Evolutionary conservation across 2,329 filamentous ascomycete genomes (phyloP).

Genomic region (Aaosphaeria pasadenensis): DNA sequence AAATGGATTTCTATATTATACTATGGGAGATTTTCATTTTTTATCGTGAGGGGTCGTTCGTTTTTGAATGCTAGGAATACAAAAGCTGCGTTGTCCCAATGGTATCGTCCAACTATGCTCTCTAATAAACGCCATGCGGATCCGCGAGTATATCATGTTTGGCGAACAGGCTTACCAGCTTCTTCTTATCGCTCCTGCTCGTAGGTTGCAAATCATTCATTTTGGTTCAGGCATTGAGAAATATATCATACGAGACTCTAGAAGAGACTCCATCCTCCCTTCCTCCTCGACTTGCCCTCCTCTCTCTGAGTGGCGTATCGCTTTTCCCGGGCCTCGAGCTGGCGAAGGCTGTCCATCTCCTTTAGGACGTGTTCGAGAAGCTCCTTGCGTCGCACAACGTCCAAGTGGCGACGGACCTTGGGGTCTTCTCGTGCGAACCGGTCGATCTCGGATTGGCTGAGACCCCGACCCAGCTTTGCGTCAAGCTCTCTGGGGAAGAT

Average conservation of each 20-base stretch:
- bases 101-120: too few species aligned
- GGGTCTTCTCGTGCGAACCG: conserved; percentile 90
- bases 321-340: conserved; percentile 74
- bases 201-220: too few species aligned
- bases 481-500: conserved; percentile 94
- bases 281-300: conserved; percentile 20
- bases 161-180: too few species aligned
- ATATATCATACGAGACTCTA: conserved; percentile 4
- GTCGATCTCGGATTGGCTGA: conserved; percentile 78
- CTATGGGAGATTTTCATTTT: too few species aligned
- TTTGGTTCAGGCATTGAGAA: too few species aligned
- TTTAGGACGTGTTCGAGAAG: conserved; percentile 87
- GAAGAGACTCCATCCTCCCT: conserved; percentile 31
- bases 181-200: too few species aligned
- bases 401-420: conserved; percentile 82
- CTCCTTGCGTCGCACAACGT: conserved; percentile 89
- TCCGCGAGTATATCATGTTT: too few species aligned
- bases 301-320: conserved; percentile 36
- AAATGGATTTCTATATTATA: too few species aligned
- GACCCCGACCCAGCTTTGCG: conserved; percentile 74
- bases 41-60: conserved; percentile 1
- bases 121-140: too few species aligned
- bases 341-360: conserved; percentile 90
- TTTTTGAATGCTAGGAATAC: too few species aligned
- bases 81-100: too few species aligned